Conservation (phyloP, 2,329 filamentous ascomycete genomes). For the Diaporthe ilicicola region DNA sequence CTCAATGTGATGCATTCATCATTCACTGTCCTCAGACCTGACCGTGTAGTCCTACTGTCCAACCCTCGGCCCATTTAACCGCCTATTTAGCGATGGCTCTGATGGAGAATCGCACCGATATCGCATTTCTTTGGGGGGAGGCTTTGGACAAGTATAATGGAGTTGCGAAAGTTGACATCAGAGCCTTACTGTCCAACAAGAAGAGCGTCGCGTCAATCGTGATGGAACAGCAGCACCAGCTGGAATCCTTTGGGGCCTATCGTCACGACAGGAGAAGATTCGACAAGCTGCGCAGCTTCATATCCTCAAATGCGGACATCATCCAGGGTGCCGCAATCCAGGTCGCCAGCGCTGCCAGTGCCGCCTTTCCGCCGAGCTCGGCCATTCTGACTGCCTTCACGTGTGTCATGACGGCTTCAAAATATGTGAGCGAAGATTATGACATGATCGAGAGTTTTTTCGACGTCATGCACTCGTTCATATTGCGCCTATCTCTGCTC, state of each 20-base stretch:
- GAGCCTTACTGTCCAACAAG: too few relatives aligned
- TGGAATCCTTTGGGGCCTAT: constrained; percentile 45
- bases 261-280: constrained; percentile 46
- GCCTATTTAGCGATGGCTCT: too few relatives aligned
- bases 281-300: constrained; percentile 42
- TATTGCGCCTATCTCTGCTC: constrained; percentile 24
- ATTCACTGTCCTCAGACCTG: too few relatives aligned
- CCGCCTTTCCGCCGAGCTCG: constrained; percentile 44
- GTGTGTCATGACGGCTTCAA: constrained; percentile 42
- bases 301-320: constrained; percentile 42
- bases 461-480: constrained; percentile 36
- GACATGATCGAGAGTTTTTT: constrained; percentile 50
- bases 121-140: constrained; percentile 14
- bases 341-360: constrained; percentile 41
- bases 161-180: too few relatives aligned
- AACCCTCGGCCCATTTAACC: too few relatives aligned
- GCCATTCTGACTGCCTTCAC: constrained; percentile 46
- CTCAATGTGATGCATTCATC: too few relatives aligned
- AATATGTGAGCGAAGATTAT: constrained; percentile 46
- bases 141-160: not conserved
- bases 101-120: not conserved
- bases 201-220: too few relatives aligned
- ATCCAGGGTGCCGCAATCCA: constrained; percentile 42
- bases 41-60: too few relatives aligned
- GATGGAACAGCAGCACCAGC: constrained; percentile 33